Evolutionary conservation across 805 yeast genomes (phyloP).

Genomic region (Metschnikowia vanudenii): DNA sequence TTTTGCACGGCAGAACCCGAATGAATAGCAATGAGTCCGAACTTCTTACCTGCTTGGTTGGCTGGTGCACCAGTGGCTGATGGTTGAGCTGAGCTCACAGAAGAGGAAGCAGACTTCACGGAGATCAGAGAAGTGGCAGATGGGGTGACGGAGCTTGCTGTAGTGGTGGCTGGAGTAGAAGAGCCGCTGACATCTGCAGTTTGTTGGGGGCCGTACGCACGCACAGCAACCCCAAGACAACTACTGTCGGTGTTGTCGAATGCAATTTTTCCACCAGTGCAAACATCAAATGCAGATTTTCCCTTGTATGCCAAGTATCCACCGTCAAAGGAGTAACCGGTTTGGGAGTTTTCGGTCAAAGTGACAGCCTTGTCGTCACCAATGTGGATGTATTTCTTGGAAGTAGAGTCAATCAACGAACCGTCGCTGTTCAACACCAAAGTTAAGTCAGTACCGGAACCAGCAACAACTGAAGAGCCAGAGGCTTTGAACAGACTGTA

Average conservation of each 20-base stretch:
- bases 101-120: not conserved
- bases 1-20: constrained; percentile 30
- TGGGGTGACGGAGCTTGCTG: no score
- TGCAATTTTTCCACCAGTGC: constrained; percentile 1
- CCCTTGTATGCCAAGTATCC: constrained; percentile 11
- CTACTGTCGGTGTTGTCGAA: constrained; percentile 1
- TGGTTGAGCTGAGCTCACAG: no score
- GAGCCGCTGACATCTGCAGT: constrained; percentile 4
- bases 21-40: constrained; percentile 23
- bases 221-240: constrained; percentile 11
- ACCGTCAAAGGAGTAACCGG: constrained; percentile 15
- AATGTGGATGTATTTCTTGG: constrained; percentile 20
- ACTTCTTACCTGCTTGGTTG: constrained; percentile 11
- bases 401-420: constrained; percentile 20
- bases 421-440: constrained; percentile 26
- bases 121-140: not conserved
- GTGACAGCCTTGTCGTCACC: constrained; percentile 10
- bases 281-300: constrained; percentile 4
- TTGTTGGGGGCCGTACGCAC: constrained; percentile 2
- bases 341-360: constrained; percentile 10
- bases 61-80: not conserved
- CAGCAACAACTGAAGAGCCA: constrained; percentile 13
- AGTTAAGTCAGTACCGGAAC: constrained; percentile 11
- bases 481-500: constrained; percentile 14
- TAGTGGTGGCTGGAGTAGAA: constrained; percentile 1